Conservation (phyloP, 257 asterid species). For the Marsdenia floribunda region DNA sequence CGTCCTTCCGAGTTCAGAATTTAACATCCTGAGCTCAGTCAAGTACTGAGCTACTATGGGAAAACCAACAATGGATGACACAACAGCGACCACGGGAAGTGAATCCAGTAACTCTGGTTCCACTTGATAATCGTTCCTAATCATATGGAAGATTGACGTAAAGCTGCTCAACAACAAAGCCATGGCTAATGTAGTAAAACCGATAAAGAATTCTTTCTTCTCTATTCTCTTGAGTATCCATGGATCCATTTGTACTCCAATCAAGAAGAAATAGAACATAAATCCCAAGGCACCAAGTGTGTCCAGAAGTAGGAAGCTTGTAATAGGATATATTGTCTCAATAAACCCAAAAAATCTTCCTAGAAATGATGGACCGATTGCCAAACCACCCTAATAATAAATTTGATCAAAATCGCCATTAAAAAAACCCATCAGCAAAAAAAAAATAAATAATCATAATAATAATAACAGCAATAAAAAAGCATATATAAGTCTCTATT, state of each 20-base stretch:
- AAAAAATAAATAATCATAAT: too few species aligned
- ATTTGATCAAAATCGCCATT: too few species aligned
- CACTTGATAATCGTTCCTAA: neutral
- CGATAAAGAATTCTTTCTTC: slow-evolving; percentile 26
- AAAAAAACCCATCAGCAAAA: too few species aligned
- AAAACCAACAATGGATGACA: slow-evolving; percentile 30
- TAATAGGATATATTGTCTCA: slow-evolving; percentile 19
- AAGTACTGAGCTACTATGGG: slow-evolving; percentile 39
- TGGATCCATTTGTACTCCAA: slow-evolving; percentile 48
- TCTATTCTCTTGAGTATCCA: slow-evolving; percentile 31
- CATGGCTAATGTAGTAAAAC: slow-evolving; percentile 23
- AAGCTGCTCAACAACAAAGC: slow-evolving; percentile 19
- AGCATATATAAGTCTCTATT: too few species aligned
- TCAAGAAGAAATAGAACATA: slow-evolving; percentile 40
- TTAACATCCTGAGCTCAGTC: slow-evolving; percentile 37
- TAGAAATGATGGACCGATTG: slow-evolving; percentile 33
- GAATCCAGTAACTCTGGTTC: slow-evolving; percentile 8
- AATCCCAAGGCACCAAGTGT: slow-evolving; percentile 25
- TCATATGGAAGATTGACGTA: slow-evolving; percentile 8
- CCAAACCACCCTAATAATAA: slow-evolving; percentile 22
- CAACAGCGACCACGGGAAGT: slow-evolving; percentile 20
- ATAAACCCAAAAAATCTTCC: slow-evolving; percentile 29
- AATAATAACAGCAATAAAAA: too few species aligned
- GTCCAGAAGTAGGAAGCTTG: slow-evolving; percentile 28
- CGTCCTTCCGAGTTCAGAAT: slow-evolving; percentile 37